Evolutionary conservation across 108 stramenopile species (phyloP).

Genomic region (Schizochytrium sp.): DNA sequence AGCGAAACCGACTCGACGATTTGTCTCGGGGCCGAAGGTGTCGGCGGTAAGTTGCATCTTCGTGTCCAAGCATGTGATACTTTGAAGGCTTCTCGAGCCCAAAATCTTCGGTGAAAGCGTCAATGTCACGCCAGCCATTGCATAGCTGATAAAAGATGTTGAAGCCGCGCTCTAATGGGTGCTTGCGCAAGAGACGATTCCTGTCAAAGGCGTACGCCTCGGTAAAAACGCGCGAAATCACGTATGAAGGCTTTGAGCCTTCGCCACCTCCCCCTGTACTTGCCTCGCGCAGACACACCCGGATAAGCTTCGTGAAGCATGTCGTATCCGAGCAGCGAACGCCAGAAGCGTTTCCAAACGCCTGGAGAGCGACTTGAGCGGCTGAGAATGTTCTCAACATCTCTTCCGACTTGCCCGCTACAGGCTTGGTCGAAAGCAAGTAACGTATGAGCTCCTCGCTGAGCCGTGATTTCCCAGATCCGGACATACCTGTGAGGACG

Average conservation of each 20-base stretch:
- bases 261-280: background rate
- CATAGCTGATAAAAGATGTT: background rate
- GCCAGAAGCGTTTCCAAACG: background rate
- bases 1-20: background rate
- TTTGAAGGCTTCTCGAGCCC: background rate
- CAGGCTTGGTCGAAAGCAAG: background rate
- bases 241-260: background rate
- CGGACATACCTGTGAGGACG: background rate
- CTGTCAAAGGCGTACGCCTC: background rate
- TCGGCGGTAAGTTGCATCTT: background rate
- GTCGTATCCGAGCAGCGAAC: background rate
- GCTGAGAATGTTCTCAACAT: background rate
- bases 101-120: background rate
- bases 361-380: background rate
- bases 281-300: background rate
- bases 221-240: background rate
- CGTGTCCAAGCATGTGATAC: background rate
- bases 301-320: background rate
- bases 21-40: background rate
- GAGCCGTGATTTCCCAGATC: background rate
- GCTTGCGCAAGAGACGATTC: background rate
- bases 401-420: background rate
- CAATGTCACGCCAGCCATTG: background rate
- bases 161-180: background rate
- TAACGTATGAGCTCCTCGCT: background rate